These are phyloP conservation scores for Backusella macrospora DNA, from an alignment of 192 early-diverging fungal genomes.

Conservation along the genomic window DNA sequence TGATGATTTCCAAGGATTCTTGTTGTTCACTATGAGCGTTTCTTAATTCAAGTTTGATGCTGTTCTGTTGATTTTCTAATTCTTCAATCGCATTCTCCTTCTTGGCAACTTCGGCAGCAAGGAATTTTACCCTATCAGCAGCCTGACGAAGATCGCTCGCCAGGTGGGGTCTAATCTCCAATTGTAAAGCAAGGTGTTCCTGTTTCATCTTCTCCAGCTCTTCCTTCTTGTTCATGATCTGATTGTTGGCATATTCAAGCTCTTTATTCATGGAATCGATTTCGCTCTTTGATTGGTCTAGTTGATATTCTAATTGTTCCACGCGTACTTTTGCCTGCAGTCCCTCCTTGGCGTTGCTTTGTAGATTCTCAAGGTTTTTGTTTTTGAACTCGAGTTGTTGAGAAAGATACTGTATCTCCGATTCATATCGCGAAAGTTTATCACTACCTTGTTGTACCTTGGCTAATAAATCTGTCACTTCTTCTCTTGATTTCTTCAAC, in stretches of 20 bases:
- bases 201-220: not conserved
- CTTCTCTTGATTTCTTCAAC: not conserved
- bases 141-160: not conserved
- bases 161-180: not conserved
- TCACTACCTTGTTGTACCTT: not conserved
- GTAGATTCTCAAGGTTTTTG: not conserved
- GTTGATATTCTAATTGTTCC: not conserved
- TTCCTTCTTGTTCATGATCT: not conserved
- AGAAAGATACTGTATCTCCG: not conserved
- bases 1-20: not conserved
- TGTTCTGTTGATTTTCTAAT: not conserved
- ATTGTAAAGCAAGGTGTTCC: not conserved
- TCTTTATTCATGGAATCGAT: not conserved
- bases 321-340: not conserved
- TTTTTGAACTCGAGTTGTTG: not conserved
- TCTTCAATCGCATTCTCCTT: not conserved
- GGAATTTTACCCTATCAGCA: not conserved
- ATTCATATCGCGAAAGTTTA: not conserved
- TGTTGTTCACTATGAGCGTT: not conserved
- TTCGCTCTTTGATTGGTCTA: not conserved
- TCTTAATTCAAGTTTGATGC: not conserved
- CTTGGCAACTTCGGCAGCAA: not conserved
- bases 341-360: conserved; percentile 1
- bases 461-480: not conserved
- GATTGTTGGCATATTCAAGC: not conserved